Conservation (phyloP, 129 eudicot species). For the Flaveria brownii region DNA sequence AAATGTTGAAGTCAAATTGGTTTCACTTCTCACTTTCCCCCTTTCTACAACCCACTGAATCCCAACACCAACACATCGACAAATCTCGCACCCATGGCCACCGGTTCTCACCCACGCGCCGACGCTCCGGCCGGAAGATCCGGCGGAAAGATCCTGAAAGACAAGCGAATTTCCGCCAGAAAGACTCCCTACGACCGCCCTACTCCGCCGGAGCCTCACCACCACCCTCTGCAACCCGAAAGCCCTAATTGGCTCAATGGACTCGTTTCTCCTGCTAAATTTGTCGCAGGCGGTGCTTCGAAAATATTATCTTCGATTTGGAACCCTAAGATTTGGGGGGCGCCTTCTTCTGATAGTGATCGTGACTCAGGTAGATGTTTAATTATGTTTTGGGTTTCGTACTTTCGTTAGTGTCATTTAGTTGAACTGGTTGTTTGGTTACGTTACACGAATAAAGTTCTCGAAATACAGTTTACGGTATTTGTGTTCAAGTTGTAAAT, state of each 20-base stretch:
- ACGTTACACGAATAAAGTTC: no score
- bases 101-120: constrained; percentile 37
- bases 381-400: not conserved
- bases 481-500: not conserved
- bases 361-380: constrained; percentile 42
- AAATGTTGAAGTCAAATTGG: constrained; percentile 13
- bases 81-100: constrained; percentile 30
- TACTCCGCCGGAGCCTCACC: constrained; percentile 33
- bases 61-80: not conserved
- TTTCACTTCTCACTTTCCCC: constrained; percentile 24
- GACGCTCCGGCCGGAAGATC: constrained; percentile 50
- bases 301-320: constrained; percentile 55
- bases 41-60: constrained; percentile 23
- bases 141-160: constrained; percentile 72
- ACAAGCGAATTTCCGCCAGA: constrained; percentile 31
- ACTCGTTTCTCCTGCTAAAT: constrained; percentile 54
- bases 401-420: not conserved
- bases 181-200: constrained; percentile 78
- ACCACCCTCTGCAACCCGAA: constrained; percentile 22
- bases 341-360: constrained; percentile 44
- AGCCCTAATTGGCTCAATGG: constrained; percentile 79
- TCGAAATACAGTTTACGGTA: not conserved
- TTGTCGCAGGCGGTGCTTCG: constrained; percentile 56
- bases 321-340: constrained; percentile 35
- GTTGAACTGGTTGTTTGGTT: no score